Percentiles rank a stretch among this genome's conserved stretches.
phyloP scores from a whole-genome alignment of 148 eudicot species.

The Hydrangea macrophylla region DNA sequence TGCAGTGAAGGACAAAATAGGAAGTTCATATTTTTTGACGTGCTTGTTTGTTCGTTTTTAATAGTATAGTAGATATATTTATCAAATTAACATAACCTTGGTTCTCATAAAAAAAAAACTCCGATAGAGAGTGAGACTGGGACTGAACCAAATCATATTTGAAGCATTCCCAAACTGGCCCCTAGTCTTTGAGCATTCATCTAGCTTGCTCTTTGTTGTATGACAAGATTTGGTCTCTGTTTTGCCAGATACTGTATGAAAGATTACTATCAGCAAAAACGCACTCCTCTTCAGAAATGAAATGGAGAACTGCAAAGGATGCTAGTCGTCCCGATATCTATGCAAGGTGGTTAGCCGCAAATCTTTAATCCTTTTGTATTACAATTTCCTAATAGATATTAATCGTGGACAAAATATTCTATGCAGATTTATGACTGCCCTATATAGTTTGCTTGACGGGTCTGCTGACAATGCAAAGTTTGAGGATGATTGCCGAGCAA shows the following conservation, averaged over 20 bases:
- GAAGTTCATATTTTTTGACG: too few species aligned
- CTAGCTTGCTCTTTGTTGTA: too few species aligned
- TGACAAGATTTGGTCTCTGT: constrained; percentile 7
- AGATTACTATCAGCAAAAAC: constrained; percentile 73
- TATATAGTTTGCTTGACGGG: constrained; percentile 87
- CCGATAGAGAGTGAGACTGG: too few species aligned
- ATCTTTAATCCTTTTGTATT: neutral
- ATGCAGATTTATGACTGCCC: constrained; percentile 76
- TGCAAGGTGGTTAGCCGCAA: constrained; percentile 50
- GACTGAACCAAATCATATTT: too few species aligned
- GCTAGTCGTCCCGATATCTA: constrained; percentile 48
- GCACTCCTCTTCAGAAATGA: constrained; percentile 55
- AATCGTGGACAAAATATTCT: constrained; percentile 8
- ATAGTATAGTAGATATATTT: too few species aligned
- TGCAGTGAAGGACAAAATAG: too few species aligned
- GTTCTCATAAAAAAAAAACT: too few species aligned
- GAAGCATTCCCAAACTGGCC: too few species aligned
- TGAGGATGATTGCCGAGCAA: constrained; percentile 91
- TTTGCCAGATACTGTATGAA: constrained; percentile 67
- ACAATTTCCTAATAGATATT: too few species aligned
- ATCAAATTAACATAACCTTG: too few species aligned
- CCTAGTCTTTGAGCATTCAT: too few species aligned
- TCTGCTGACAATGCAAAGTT: constrained; percentile 84
- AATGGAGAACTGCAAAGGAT: constrained; percentile 65
- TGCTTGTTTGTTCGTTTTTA: too few species aligned